These are phyloP conservation scores for Trichoderma koningii DNA, from an alignment of 2,329 filamentous ascomycete genomes.

Conservation along the genomic window DNA sequence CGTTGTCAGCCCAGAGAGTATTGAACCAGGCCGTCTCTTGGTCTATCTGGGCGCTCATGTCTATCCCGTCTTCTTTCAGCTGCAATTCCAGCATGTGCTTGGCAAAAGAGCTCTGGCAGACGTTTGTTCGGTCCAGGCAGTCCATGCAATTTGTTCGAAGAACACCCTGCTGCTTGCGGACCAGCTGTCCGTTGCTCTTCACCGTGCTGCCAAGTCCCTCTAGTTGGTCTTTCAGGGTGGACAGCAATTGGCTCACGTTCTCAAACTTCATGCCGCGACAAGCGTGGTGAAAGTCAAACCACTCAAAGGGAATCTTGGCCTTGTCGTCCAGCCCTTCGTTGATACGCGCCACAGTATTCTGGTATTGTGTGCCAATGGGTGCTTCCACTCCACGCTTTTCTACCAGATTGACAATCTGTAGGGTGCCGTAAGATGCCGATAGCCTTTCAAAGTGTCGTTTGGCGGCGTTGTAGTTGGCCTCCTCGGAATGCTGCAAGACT, in stretches of 20 bases:
- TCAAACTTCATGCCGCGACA: conserved; percentile 98
- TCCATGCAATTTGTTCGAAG: conserved; percentile 99
- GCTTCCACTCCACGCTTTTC: conserved; percentile 85
- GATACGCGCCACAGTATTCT: conserved; percentile 65
- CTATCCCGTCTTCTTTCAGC: conserved; percentile 72
- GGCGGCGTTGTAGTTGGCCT: conserved; percentile 77
- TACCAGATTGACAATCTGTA: conserved; percentile 82
- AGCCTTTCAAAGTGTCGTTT: conserved; percentile 76
- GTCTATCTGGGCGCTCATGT: conserved; percentile 73
- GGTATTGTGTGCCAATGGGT: conserved; percentile 75
- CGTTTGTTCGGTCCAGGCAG: conserved; percentile 92
- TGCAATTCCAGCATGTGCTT: conserved; percentile 80
- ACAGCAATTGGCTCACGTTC: conserved; percentile 80
- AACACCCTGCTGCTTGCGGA: conserved; percentile 66
- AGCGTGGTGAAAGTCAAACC: conserved; percentile 95
- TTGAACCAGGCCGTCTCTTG: conserved; percentile 92
- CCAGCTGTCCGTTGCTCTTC: conserved; percentile 47
- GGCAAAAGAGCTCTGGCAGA: conserved; percentile 89
- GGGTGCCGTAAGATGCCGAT: conserved; percentile 66
- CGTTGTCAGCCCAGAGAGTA: conserved; percentile 94
- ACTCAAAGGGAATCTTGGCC: conserved; percentile 66
- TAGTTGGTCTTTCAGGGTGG: conserved; percentile 67
- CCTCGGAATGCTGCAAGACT: conserved; percentile 75
- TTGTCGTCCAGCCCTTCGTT: conserved; percentile 62
- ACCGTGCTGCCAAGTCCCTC: conserved; percentile 73